Conservation (phyloP, 495 filamentous ascomycete species). For the Eremomyces bilateralis region DNA sequence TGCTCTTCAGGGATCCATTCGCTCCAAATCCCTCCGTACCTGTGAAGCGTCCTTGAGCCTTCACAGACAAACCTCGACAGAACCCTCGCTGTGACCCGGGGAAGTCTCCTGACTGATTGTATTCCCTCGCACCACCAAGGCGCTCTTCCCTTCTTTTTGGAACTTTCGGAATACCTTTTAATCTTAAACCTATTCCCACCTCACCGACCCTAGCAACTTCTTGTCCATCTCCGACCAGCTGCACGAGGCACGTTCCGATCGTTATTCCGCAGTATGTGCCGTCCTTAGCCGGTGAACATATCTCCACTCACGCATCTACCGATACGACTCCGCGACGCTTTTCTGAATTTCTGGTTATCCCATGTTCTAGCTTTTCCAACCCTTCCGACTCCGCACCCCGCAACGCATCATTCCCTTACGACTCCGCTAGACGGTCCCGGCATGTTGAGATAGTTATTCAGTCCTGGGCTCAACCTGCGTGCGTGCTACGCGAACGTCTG, state of each 20-base stretch:
- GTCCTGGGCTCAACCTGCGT: no score
- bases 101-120: no score
- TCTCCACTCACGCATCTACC: slow-evolving; percentile 6
- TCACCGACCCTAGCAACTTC: not conserved
- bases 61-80: no score
- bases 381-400: not conserved
- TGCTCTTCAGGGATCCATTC: no score
- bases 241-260: slow-evolving; percentile 23
- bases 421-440: not conserved
- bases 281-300: slow-evolving; percentile 9
- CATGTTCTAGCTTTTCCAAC: not conserved
- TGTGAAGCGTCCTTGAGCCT: no score
- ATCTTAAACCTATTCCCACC: no score
- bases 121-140: no score
- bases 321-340: not conserved
- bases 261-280: slow-evolving; percentile 19
- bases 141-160: no score
- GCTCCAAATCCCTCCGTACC: no score
- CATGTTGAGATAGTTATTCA: slow-evolving; percentile 5
- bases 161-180: no score
- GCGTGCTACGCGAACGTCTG: no score
- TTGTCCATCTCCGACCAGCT: slow-evolving; percentile 1
- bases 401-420: not conserved
- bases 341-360: not conserved
- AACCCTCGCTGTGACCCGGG: no score